Percentiles rank a stretch among this genome's conserved stretches.
Conservation (phyloP, 2,329 filamentous ascomycete species). For the Chaetothyriales sp. region DNA sequence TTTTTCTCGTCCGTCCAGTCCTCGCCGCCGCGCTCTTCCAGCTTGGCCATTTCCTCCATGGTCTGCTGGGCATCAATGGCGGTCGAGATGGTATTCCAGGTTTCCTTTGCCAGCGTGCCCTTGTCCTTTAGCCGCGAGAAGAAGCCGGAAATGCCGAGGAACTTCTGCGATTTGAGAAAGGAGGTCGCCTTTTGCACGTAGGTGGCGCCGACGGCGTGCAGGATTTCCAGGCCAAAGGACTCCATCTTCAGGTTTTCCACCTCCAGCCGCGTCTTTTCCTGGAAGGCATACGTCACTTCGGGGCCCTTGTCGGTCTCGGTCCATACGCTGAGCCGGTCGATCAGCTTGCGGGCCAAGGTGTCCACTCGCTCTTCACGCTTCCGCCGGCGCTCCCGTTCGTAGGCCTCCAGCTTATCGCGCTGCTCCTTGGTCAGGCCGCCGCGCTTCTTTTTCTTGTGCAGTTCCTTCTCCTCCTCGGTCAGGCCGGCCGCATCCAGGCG, state of each 20-base stretch:
- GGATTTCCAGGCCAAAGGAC: slow-evolving; percentile 87
- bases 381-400: slow-evolving; percentile 68
- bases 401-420: slow-evolving; percentile 74
- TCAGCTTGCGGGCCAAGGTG: slow-evolving; percentile 66
- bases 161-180: slow-evolving; percentile 88
- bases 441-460: slow-evolving; percentile 79
- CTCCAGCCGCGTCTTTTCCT: slow-evolving; percentile 85
- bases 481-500: slow-evolving; percentile 49
- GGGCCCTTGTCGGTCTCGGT: slow-evolving; percentile 84
- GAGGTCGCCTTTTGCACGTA: slow-evolving; percentile 78
- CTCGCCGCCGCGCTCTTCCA: slow-evolving; percentile 86
- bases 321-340: slow-evolving; percentile 85
- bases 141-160: slow-evolving; percentile 89
- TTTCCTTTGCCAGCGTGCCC: slow-evolving; percentile 91
- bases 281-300: slow-evolving; percentile 78
- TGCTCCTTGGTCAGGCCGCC: slow-evolving; percentile 77
- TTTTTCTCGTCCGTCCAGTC: slow-evolving; percentile 98
- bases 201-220: slow-evolving; percentile 84
- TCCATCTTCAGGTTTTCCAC: slow-evolving; percentile 99
- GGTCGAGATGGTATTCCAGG: slow-evolving; percentile 92
- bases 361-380: slow-evolving; percentile 82
- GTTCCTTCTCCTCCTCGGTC: slow-evolving; percentile 57
- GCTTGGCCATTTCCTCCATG: slow-evolving; percentile 96
- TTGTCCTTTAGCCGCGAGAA: slow-evolving; percentile 91
- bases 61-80: slow-evolving; percentile 96